Base-by-base conservation (phyloP, 2,329 filamentous ascomycete genomes). In the Aspergillus novofumigatus region DNA sequence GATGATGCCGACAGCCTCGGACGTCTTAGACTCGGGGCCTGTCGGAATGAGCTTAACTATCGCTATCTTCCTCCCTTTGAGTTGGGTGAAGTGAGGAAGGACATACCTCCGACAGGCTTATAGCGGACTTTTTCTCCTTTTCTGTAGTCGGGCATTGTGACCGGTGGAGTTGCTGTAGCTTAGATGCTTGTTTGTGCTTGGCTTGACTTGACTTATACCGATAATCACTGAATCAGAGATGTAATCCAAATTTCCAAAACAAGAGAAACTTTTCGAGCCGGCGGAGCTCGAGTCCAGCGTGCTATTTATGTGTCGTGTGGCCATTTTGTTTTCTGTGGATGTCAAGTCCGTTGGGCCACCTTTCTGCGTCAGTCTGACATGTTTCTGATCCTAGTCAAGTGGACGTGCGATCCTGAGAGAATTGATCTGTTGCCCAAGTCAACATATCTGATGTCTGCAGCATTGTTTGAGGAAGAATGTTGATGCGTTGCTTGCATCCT, bases 31-130 rank as follows among this genome's bases (percentile, higher is more conserved):
- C 3, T 72, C 63, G 17, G 70, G 68, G 25, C 75, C 75, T 78
- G 45, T n/a, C 3, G 6, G 8, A 4, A 20, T 11, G 8, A 44
- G 14, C 32, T 44, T 44, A 44, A 5, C 25, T 26, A 6, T 26
- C 7, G 41, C 21, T 21, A 20, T 29, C 23, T 35, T 11, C 17
- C 20, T n/a, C 10, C 20, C 21, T 41, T 38, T 5, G 28, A 9
- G 21, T 3, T 49, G 25, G 25, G 1, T 5, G 44, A 26, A 14
- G 9, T 29, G 11, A 35, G 11, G 23, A 47, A 26, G 28, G 60
- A 65, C 32, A 56, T 65, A 77, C 75, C 75, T 45, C 75, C 74
- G 21, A 77, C 73, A 25, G 75, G 75, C 61, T 75, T 76, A 62
- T 77, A 77, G 50, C 65, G 69, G 51, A 77, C 75, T 21, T 64